These are phyloP conservation scores for Cercospora brassicicola DNA, from an alignment of 2,329 filamentous ascomycete species.

Conservation along the genomic window DNA sequence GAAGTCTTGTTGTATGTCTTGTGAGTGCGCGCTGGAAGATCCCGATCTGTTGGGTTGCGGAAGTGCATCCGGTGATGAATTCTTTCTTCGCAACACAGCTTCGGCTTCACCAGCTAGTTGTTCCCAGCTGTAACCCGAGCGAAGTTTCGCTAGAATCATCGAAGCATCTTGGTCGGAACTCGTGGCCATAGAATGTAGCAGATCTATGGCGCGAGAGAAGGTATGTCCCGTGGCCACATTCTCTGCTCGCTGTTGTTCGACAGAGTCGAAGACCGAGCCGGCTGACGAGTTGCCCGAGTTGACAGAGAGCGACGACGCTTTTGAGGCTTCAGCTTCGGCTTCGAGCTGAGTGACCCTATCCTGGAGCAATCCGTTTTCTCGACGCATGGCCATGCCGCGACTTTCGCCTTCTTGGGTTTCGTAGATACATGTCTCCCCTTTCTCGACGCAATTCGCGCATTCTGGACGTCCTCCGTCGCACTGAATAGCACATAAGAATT, in stretches of 20 bases:
- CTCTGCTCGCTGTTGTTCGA: background rate
- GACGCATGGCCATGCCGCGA: background rate
- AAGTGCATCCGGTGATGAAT: background rate
- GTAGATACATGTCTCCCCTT: background rate
- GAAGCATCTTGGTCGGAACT: constrained; percentile 5
- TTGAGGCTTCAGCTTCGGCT: background rate
- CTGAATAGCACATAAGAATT: background rate
- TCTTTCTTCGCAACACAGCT: background rate
- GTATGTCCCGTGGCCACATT: background rate
- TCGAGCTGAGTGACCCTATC: background rate
- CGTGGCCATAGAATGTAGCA: constrained; percentile 2
- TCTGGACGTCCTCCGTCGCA: constrained; percentile 1
- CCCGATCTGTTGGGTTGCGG: background rate
- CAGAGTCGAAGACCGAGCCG: background rate
- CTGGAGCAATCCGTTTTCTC: constrained; percentile 6
- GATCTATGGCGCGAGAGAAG: background rate
- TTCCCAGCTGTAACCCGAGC: constrained; percentile 8
- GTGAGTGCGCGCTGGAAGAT: background rate
- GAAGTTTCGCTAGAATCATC: constrained; percentile 8
- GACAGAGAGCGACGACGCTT: background rate
- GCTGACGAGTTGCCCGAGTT: background rate
- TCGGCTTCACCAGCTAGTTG: background rate
- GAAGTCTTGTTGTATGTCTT: background rate
- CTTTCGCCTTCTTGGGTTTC: constrained; percentile 1
- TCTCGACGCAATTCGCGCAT: background rate